phyloP scores from a whole-genome alignment of 1,284 basidiomycete species.

The Cryptococcus maquisensis region DNA sequence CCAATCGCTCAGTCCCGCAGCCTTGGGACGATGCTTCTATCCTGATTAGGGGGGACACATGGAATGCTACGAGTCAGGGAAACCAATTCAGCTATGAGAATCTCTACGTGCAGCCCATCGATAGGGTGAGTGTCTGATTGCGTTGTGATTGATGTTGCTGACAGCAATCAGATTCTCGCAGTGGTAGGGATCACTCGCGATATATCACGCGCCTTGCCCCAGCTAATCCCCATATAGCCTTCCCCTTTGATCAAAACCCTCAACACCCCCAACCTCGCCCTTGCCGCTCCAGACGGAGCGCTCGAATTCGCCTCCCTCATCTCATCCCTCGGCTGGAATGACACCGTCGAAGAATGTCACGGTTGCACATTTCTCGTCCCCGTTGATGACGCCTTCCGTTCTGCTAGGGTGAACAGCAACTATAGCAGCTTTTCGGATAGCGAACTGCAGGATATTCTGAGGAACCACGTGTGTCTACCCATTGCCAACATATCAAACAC shows the following conservation, averaged over 20 bases:
- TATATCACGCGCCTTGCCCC: not conserved
- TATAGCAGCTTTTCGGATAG: conserved; percentile 10
- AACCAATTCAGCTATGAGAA: conserved; percentile 13
- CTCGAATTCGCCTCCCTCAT: conserved; percentile 19
- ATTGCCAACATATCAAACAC: not conserved
- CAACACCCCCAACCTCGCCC: conserved; percentile 14
- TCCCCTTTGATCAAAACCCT: conserved; percentile 19
- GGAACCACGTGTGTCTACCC: conserved; percentile 28
- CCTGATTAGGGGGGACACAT: conserved; percentile 18
- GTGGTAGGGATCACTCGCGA: not conserved
- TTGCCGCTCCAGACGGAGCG: conserved; percentile 18
- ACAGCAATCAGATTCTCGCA: conserved; percentile 4
- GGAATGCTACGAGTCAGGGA: conserved; percentile 21
- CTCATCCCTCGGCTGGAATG: conserved; percentile 13
- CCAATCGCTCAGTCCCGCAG: conserved; percentile 8
- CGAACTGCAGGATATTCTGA: conserved; percentile 20
- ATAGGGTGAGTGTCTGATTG: conserved; percentile 15
- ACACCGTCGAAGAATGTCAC: conserved; percentile 20
- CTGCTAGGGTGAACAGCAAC: conserved; percentile 5
- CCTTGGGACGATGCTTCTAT: conserved; percentile 10
- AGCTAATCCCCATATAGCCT: conserved; percentile 10
- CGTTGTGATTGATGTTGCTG: not conserved
- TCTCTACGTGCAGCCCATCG: conserved; percentile 23
- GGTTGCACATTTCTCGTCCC: conserved; percentile 46
- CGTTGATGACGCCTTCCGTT: conserved; percentile 29